phyloP scores from a whole-genome alignment of 805 yeast species.

The Yamadazyma phyllophila region DNA sequence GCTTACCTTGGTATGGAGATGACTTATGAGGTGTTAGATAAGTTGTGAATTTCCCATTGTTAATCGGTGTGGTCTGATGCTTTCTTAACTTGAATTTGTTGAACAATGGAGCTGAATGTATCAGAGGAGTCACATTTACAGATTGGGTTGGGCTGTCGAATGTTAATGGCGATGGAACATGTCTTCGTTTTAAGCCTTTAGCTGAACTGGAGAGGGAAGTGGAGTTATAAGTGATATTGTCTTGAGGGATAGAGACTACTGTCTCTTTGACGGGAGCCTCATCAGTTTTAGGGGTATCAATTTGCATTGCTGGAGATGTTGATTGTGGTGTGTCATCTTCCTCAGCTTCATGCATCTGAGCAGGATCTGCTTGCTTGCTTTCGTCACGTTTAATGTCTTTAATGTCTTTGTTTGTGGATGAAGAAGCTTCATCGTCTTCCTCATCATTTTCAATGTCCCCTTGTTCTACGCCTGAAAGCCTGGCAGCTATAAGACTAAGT shows the following conservation, averaged over 20 bases:
- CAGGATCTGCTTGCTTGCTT: neutral
- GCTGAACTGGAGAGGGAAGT: conserved; percentile 4
- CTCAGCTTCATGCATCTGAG: neutral
- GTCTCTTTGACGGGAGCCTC: neutral
- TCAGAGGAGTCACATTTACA: conserved; percentile 16
- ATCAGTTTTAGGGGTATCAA: too few relatives aligned
- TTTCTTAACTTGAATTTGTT: conserved; percentile 7
- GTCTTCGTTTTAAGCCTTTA: conserved; percentile 30
- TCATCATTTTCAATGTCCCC: conserved; percentile 4
- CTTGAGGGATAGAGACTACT: neutral
- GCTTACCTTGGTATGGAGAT: conserved; percentile 13
- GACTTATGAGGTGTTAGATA: conserved; percentile 17
- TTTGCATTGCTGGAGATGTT: neutral
- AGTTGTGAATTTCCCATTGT: conserved; percentile 10
- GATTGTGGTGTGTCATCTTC: neutral
- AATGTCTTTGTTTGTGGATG: neutral
- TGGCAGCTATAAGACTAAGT: conserved; percentile 28
- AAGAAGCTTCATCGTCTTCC: conserved; percentile 1
- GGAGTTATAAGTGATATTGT: neutral
- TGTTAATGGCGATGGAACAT: conserved; percentile 31
- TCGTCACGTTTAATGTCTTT: neutral
- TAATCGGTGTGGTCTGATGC: conserved; percentile 11
- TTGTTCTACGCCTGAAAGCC: conserved; percentile 10
- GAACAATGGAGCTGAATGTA: conserved; percentile 35
- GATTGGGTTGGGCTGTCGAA: conserved; percentile 10